Conservation (phyloP, 192 early-diverging fungal genomes). For the Fimicolochytrium jonesii region DNA sequence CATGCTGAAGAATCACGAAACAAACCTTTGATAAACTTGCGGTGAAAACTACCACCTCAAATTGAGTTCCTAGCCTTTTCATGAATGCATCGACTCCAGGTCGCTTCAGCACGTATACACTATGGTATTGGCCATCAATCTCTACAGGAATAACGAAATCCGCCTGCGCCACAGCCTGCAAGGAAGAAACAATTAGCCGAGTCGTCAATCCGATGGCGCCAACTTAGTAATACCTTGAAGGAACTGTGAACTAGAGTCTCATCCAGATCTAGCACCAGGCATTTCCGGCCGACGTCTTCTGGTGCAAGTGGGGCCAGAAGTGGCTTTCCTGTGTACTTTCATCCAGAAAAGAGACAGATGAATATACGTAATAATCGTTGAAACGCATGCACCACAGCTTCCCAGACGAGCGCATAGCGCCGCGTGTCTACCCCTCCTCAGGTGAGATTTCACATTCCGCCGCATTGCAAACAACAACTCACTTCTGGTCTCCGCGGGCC, state of each 20-base stretch:
- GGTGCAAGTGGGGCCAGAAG: slow-evolving; percentile 51
- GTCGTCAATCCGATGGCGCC: neutral
- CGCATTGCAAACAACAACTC: too few relatives aligned
- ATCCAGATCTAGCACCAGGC: slow-evolving; percentile 94
- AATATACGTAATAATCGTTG: too few relatives aligned
- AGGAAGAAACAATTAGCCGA: neutral
- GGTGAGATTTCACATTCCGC: too few relatives aligned
- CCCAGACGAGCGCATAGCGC: too few relatives aligned
- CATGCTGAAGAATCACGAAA: neutral
- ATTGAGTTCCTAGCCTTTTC: slow-evolving; percentile 77
- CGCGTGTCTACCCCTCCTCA: too few relatives aligned
- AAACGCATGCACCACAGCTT: too few relatives aligned
- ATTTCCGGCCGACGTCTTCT: slow-evolving; percentile 73
- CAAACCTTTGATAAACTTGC: slow-evolving; percentile 83
- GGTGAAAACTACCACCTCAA: slow-evolving; percentile 94
- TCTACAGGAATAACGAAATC: slow-evolving; percentile 93
- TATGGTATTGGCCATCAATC: slow-evolving; percentile 85
- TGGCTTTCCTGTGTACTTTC: too few relatives aligned
- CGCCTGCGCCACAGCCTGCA: slow-evolving; percentile 62
- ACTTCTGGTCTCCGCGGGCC: too few relatives aligned
- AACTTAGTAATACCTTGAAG: slow-evolving; percentile 61
- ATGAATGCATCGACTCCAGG: slow-evolving; percentile 95
- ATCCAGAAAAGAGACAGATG: too few relatives aligned
- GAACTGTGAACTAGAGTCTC: slow-evolving; percentile 97
- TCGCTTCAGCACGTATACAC: slow-evolving; percentile 93